phyloP scores from a whole-genome alignment of 1,139 yeast species.

The Geotrichum candidum region DNA sequence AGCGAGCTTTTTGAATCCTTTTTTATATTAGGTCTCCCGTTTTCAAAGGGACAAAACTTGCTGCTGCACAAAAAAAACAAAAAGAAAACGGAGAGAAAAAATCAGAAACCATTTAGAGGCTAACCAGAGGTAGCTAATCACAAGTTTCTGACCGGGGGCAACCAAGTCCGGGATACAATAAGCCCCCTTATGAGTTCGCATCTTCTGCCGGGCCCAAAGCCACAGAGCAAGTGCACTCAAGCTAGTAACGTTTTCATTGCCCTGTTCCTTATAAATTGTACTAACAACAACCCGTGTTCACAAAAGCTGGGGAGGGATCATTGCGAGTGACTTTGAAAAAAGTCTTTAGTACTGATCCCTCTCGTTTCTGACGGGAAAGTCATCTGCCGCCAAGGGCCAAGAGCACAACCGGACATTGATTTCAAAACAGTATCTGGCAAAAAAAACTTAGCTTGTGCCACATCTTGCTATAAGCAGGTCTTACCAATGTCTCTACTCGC shows the following conservation, averaged over 20 bases:
- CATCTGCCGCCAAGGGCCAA: not conserved
- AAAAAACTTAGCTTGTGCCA: not conserved
- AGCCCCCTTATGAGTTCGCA: not conserved
- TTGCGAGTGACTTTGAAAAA: not conserved
- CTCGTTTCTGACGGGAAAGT: not conserved
- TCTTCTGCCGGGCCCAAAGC: not conserved
- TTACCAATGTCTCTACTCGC: not conserved
- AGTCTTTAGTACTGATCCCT: not conserved
- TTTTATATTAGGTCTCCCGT: not conserved
- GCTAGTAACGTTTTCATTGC: not conserved
- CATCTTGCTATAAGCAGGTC: not conserved
- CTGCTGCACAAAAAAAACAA: not conserved
- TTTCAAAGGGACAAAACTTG: not conserved
- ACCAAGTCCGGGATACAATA: not conserved
- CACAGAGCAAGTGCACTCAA: not conserved
- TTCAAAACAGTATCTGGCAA: not conserved
- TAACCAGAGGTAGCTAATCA: not conserved
- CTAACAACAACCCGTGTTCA: not conserved
- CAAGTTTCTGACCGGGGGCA: not conserved
- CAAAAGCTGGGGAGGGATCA: not conserved
- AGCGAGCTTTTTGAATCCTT: not conserved
- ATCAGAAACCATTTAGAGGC: not conserved
- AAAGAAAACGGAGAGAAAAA: not conserved
- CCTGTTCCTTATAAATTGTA: not conserved
- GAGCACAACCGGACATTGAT: not conserved